Base-by-base conservation (phyloP, 1,284 basidiomycete species). In the Ustilago shanxiensis region DNA sequence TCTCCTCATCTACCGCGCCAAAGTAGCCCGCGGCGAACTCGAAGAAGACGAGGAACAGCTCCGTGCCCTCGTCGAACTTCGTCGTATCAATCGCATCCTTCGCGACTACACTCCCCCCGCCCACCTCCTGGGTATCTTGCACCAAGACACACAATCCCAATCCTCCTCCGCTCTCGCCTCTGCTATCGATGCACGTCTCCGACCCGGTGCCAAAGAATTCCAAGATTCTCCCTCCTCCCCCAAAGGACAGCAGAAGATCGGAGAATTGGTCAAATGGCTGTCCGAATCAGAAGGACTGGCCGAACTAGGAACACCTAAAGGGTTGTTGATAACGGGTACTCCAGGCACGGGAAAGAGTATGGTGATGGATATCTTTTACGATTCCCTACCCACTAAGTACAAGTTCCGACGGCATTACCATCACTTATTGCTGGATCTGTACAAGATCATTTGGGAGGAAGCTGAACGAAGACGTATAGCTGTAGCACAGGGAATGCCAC, bases 351-450 rank as follows among this genome's bases (percentile, higher is more conserved):
- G 89, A 39, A 89, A 90, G 78, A 90, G 89, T 47, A 89, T 93
- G 73, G 86, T 92, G 16, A 88, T 92, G 58, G 90, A 92, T 77
- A 87, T 92, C 28, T 92, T 92, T 88, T 91, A 89, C 83, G 87
- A 89, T 39, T 87, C 89, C 7, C 80, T 92, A 0, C 90, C 90
- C 0, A 90, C 90, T 0, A 88, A 87, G 1, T 88, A 89, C 86
- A 92, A 92, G 83, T 87, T 89, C 2, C 88, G 91, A 20, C 90
- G 90, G 58, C 91, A 92, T 84, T 92, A 92, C 85, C 90, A 89
- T 83, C 88, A 91, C 66, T 90, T 92, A 72, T 89, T 92, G 0
- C 88, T 93, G 10, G 90, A 90, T 51, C 88, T 93, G 10, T 92
- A 92, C 85, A 89, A 90, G 60, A 88, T 88, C n/a, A 89, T 90